Conservation (phyloP, 208 protist species). For the Trypanosomatidae sp. region DNA sequence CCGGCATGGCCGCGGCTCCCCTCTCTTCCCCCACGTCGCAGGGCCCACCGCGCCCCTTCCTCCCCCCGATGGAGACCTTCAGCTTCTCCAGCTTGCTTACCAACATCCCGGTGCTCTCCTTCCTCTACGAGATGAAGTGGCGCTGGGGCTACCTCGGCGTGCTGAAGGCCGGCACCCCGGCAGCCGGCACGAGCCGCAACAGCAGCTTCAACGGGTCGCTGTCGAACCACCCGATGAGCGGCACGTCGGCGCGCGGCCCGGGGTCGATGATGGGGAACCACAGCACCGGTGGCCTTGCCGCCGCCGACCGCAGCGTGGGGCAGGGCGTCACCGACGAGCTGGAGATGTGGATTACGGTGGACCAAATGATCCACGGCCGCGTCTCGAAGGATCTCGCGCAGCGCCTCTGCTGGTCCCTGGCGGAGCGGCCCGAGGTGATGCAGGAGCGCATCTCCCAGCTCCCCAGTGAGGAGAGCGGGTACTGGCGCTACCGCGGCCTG, state of each 20-base stretch:
- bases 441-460: slow-evolving; percentile 51
- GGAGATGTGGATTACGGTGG: slow-evolving; percentile 85
- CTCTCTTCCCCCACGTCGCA: slow-evolving; percentile 1
- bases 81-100: slow-evolving; percentile 85
- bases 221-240: neutral
- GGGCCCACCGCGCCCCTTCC: slow-evolving; percentile 10
- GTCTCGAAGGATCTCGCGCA: slow-evolving; percentile 64
- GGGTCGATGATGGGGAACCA: slow-evolving; percentile 29
- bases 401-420: slow-evolving; percentile 70
- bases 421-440: slow-evolving; percentile 70
- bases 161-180: slow-evolving; percentile 39
- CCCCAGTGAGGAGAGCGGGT: slow-evolving; percentile 47
- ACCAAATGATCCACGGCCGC: slow-evolving; percentile 80
- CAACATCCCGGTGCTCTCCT: slow-evolving; percentile 85
- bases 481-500: slow-evolving; percentile 83
- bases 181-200: slow-evolving; percentile 15
- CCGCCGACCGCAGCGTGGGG: slow-evolving; percentile 29
- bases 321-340: slow-evolving; percentile 64
- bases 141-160: slow-evolving; percentile 71
- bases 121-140: slow-evolving; percentile 86
- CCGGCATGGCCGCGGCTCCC: neutral
- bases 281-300: slow-evolving; percentile 30
- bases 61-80: slow-evolving; percentile 86
- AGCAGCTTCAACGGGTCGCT: slow-evolving; percentile 14
- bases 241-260: slow-evolving; percentile 15